Base-by-base conservation (phyloP, 257 asterid genomes). In the Cynanchum wilfordii region DNA sequence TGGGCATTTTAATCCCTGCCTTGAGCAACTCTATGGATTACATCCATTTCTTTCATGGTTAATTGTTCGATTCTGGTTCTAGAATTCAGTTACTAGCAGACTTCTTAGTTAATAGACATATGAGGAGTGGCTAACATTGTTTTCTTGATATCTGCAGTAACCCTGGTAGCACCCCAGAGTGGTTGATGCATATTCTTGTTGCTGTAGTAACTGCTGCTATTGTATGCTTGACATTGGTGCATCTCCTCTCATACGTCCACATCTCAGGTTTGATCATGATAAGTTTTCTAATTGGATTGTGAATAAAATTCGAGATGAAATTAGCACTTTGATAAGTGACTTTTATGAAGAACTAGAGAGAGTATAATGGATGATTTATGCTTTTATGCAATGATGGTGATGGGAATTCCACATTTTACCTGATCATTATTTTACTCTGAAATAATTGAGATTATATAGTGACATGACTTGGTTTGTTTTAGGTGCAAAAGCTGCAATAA, bases 131-230 rank as follows among this genome's bases (percentile, higher is more conserved):
- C 24, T 81, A 72, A 45, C 70, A 58, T 57, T 68, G n/a, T 52
- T 57, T 73, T 73, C 68, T 30, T 82, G 70, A 62, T 75, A 44
- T 71, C 75, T 76, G 83, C 93, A 94, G 99, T 85, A 89, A 79
- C 77, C 99, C 98, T 44, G 99, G 99, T 62, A 77, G 93, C 74
- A 82, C 76, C 67, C 92, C 98, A 7, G 97, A 95, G 30, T 92
- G 96, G 96, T 69, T 90, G 76, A 82, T 70, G 40, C 87, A 79
- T 77, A 20, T 86, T 69, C 60, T 87, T 67, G 27, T 92, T 76
- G 98, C 97, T 17, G 10, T 85, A 68, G 78, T 90, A 75, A 62
- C 88, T 70, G 87, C 98, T 69, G 90, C 89, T 64, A 52, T 90
- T 45, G 84, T 87, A 70, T 95, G 99, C 79, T 82, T 92, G 86